A percentile compares a stretch with the other conserved stretches of the same genome.
These are phyloP conservation scores for Stemphylium vesicarium DNA, from an alignment of 2,329 filamentous ascomycete genomes.

Conservation along the genomic window DNA sequence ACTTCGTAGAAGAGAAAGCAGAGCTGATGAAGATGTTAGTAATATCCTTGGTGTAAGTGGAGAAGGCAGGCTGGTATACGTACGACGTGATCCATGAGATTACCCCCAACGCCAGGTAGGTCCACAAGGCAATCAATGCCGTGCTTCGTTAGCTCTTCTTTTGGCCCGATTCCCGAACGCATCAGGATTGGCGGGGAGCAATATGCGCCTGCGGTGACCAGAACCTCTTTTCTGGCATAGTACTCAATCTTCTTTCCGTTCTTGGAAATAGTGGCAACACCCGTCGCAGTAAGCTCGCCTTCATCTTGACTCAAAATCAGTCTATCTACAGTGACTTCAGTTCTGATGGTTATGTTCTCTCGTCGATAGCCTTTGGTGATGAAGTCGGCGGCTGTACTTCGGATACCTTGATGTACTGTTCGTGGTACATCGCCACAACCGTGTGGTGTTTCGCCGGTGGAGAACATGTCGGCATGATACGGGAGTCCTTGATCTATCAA, in stretches of 20 bases:
- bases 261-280: slow-evolving; percentile 53
- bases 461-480: slow-evolving; percentile 66
- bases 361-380: slow-evolving; percentile 52
- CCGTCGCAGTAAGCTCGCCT: slow-evolving; percentile 53
- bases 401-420: slow-evolving; percentile 40
- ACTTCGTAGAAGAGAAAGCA: slow-evolving; percentile 67
- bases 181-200: slow-evolving; percentile 51
- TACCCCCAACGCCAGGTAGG: slow-evolving; percentile 67
- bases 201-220: slow-evolving; percentile 43
- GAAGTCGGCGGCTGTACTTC: slow-evolving; percentile 40
- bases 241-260: slow-evolving; percentile 50
- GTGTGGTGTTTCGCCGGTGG: slow-evolving; percentile 48
- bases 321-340: slow-evolving; percentile 48
- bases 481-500: slow-evolving; percentile 62
- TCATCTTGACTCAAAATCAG: slow-evolving; percentile 53
- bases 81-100: slow-evolving; percentile 69
- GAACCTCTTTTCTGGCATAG: slow-evolving; percentile 41
- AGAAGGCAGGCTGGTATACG: slow-evolving; percentile 54
- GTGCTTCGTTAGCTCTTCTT: slow-evolving; percentile 58
- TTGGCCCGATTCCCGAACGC: slow-evolving; percentile 65
- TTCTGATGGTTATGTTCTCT: slow-evolving; percentile 46
- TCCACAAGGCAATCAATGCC: slow-evolving; percentile 61
- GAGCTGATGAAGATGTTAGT: slow-evolving; percentile 42
- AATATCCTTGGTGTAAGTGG: slow-evolving; percentile 43
- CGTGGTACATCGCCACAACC: slow-evolving; percentile 43